A percentile compares a stretch with the other conserved stretches of the same genome.
phyloP scores from a whole-genome alignment of 768 basidiomycete genomes.

The Leccinellum rugosiceps region DNA sequence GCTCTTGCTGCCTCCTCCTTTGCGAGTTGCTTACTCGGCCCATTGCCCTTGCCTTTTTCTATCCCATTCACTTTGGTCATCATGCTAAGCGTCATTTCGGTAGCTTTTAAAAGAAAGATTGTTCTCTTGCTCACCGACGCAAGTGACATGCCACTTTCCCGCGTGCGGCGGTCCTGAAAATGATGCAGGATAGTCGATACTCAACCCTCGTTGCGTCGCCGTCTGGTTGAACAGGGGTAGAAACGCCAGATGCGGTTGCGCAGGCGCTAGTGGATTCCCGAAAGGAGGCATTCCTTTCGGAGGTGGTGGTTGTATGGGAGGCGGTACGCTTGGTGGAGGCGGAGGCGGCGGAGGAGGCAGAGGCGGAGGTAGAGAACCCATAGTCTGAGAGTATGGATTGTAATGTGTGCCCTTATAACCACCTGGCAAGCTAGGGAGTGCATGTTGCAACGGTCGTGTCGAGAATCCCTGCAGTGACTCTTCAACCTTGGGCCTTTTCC shows the following conservation, averaged over 20 bases:
- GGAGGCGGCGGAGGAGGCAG: constrained; percentile 26
- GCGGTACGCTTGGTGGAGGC: constrained; percentile 29
- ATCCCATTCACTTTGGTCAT: constrained; percentile 60
- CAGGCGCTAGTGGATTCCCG: constrained; percentile 59
- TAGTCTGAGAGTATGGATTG: constrained; percentile 26
- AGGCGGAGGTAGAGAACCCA: constrained; percentile 10
- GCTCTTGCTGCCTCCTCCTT: constrained; percentile 75
- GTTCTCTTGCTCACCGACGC: constrained; percentile 53
- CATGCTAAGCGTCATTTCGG: constrained; percentile 1
- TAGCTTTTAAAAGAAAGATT: background rate
- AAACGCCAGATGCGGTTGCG: constrained; percentile 61
- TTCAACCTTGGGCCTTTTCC: constrained; percentile 31
- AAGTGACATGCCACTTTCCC: constrained; percentile 62
- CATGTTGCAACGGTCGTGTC: constrained; percentile 23
- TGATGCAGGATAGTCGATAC: constrained; percentile 55
- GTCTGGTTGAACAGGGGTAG: constrained; percentile 74
- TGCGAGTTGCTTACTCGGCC: constrained; percentile 68
- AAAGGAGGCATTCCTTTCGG: constrained; percentile 29
- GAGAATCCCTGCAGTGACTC: constrained; percentile 32
- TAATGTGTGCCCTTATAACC: constrained; percentile 27
- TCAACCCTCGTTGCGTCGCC: constrained; percentile 60
- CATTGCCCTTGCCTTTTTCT: constrained; percentile 60
- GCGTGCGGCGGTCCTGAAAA: constrained; percentile 68
- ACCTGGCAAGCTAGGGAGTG: constrained; percentile 10
- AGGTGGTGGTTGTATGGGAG: constrained; percentile 37